Evolutionary conservation across 345 rosid genomes (phyloP).

Genomic region (Populus simonii): DNA sequence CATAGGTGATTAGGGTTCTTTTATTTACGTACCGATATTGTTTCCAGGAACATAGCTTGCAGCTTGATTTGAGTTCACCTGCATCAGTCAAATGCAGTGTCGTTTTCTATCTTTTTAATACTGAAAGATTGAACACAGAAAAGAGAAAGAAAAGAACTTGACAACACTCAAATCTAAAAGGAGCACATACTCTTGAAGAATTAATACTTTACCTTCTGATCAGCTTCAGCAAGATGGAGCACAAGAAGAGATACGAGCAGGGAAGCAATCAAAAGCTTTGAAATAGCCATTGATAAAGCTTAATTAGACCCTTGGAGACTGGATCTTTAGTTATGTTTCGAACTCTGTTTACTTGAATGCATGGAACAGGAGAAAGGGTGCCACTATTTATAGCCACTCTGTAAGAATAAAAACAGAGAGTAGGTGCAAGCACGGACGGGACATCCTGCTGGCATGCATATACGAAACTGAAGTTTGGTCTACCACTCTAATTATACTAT

Average conservation of each 20-base stretch:
- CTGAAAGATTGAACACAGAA: neutral
- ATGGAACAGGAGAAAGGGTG: neutral
- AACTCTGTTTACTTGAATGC: neutral
- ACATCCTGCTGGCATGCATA: neutral
- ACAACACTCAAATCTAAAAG: neutral
- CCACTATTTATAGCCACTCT: slow-evolving; percentile 20
- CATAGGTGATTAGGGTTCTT: no score
- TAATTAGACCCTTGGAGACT: neutral
- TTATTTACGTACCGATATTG: neutral
- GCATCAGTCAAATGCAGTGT: neutral
- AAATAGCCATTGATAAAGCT: slow-evolving; percentile 34
- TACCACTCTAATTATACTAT: neutral
- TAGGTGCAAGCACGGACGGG: slow-evolving; percentile 1
- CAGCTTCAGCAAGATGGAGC: neutral
- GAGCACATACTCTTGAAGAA: neutral
- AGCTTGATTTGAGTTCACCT: neutral
- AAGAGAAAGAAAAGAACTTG: neutral
- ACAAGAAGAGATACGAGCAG: neutral
- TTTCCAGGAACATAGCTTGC: neutral
- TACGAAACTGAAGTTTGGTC: neutral
- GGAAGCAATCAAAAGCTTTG: slow-evolving; percentile 14
- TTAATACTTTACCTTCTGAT: neutral
- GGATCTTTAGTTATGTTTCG: neutral
- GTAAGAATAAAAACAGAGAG: neutral
- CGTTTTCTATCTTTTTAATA: neutral